Base-by-base conservation (phyloP, 192 early-diverging fungal genomes). In the Coemansia sp. region DNA sequence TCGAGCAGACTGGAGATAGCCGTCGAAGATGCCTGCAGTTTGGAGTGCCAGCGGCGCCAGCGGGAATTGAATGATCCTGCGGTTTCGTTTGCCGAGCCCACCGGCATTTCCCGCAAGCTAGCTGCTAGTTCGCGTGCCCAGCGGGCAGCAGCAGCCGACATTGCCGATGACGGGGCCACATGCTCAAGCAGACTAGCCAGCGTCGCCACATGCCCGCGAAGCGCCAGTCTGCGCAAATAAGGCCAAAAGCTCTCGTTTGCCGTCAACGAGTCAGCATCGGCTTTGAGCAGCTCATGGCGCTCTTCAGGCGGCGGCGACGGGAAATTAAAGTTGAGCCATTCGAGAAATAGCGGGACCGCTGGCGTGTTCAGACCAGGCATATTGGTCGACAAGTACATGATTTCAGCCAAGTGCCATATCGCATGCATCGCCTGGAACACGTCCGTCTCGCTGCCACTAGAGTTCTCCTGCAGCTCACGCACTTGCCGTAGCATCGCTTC, bases 311-410 rank as follows among this genome's bases (percentile, higher is more conserved):
- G 37, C 17, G 66, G 67, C 21, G 62, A 42, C n/a, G 70, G 71
- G 40, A 75, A 80, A 23, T 75, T 74, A 31, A 60, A 51, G 55
- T 80, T 80, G 9, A 80, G 71, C 77, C 77, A 80, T 16, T 67
- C 59, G 47, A 80, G 51, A 18, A 56, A 74, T 8, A 60, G 42
- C 34, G 59, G 53, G 39, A 64, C 66, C 2, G 71, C 30, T 9
- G 66, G 54, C 0, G 57, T 53, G 59, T 53, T 62, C 58, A 69
- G 49, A 2, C 61, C 62, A 3, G 62, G 64, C 37, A 50, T 18
- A 21, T 62, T 60, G 10, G 59, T 71, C 11, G 60, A 45, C 47
- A 77, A 23, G 34, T 71, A 77, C 5, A 80, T 53, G 3, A 75
- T 60, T 55, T 80, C 77, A 26, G 70, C n/a, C 26, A 80, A 53